Percentiles rank a stretch among this genome's conserved stretches.
phyloP scores from a whole-genome alignment of 2,329 filamentous ascomycete species.

The Paecilomyces niveus region DNA sequence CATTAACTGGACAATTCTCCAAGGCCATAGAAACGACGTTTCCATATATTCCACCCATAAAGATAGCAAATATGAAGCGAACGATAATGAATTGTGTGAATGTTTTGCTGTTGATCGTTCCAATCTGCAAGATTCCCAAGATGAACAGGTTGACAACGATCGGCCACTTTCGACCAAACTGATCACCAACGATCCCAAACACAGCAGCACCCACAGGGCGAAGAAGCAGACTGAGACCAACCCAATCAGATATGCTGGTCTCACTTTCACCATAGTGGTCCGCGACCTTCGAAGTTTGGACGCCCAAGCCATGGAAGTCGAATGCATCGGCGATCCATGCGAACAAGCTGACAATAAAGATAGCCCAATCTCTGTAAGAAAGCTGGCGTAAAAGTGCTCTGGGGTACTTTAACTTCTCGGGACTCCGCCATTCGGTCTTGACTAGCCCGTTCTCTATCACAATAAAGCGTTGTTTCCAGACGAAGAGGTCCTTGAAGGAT shows the following conservation, averaged over 20 bases:
- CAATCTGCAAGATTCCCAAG: slow-evolving; percentile 63
- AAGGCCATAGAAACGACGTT: slow-evolving; percentile 73
- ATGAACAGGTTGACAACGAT: slow-evolving; percentile 76
- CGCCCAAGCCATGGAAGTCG: not conserved
- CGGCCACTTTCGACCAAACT: slow-evolving; percentile 71
- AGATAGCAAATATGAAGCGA: slow-evolving; percentile 64
- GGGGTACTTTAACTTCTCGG: not conserved
- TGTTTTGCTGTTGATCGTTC: slow-evolving; percentile 67
- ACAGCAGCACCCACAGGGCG: slow-evolving; percentile 66
- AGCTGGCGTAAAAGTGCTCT: not conserved
- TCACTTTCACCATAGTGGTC: not conserved
- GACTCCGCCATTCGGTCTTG: not conserved
- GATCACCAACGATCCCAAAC: slow-evolving; percentile 72
- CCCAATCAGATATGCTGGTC: not conserved
- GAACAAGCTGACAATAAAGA: not conserved
- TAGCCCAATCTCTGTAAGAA: not conserved
- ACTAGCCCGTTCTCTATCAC: slow-evolving; percentile 8
- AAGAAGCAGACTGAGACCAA: slow-evolving; percentile 60
- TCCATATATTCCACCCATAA: slow-evolving; percentile 76
- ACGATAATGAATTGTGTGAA: slow-evolving; percentile 71
- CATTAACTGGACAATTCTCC: slow-evolving; percentile 63
- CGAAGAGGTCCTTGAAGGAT: slow-evolving; percentile 57
- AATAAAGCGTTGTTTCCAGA: slow-evolving; percentile 67
- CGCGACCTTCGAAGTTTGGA: not conserved
- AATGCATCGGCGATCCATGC: not conserved